Evolutionary conservation across 192 early-diverging fungal genomes (phyloP).

Genomic region (Gigaspora rosea): DNA sequence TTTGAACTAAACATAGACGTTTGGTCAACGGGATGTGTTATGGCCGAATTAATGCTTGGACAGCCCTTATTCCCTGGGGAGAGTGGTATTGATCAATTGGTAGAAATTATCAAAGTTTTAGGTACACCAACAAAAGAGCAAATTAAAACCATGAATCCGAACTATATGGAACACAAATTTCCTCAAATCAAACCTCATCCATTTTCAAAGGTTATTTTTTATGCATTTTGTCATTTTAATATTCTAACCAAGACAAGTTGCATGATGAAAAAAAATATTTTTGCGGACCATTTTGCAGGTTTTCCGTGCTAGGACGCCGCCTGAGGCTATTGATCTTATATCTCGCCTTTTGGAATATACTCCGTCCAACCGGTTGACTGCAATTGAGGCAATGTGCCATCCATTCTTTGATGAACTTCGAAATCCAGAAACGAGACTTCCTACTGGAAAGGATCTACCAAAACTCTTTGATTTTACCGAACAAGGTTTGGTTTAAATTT

Average conservation of each 20-base stretch:
- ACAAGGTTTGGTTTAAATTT: constrained; percentile 47
- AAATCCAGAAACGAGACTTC: constrained; percentile 76
- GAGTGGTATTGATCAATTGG: constrained; percentile 96
- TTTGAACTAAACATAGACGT: constrained; percentile 60
- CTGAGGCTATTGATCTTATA: constrained; percentile 89
- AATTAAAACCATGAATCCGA: constrained; percentile 96
- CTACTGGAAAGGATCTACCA: constrained; percentile 83
- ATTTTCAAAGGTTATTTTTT: constrained; percentile 69
- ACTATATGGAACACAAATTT: constrained; percentile 98
- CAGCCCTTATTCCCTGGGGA: constrained; percentile 95
- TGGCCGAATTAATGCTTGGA: constrained; percentile 93
- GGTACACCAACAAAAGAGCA: constrained; percentile 96
- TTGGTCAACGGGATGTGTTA: constrained; percentile 96
- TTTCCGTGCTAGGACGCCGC: constrained; percentile 79
- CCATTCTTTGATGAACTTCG: constrained; percentile 98
- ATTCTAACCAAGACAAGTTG: too few relatives aligned
- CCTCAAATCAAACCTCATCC: constrained; percentile 95
- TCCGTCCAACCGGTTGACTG: constrained; percentile 75
- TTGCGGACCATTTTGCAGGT: constrained; percentile 49
- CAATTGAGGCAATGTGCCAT: constrained; percentile 90
- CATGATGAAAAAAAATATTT: not conserved
- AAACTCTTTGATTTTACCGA: constrained; percentile 89
- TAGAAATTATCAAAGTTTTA: constrained; percentile 99
- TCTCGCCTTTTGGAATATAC: constrained; percentile 89
- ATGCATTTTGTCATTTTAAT: not conserved